These are phyloP conservation scores for Lactifluus rugatus DNA, from an alignment of 768 basidiomycete genomes.

Conservation along the genomic window DNA sequence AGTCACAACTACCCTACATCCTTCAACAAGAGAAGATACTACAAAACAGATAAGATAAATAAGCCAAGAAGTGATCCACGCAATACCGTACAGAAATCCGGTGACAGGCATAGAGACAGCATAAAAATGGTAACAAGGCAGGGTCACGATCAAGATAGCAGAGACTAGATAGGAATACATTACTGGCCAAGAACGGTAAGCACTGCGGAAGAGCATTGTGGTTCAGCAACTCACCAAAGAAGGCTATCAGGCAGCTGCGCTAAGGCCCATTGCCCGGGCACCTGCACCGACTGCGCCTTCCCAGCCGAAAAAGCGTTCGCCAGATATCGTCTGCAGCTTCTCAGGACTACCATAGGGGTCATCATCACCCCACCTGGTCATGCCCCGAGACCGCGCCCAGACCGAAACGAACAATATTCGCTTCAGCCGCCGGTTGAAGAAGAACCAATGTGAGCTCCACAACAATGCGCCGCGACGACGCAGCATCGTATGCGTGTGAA, in stretches of 20 bases:
- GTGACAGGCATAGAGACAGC: background rate
- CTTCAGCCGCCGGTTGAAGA: conserved; percentile 87
- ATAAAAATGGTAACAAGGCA: conserved; percentile 4
- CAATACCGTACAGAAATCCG: background rate
- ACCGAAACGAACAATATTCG: conserved; percentile 86
- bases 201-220: background rate
- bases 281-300: conserved; percentile 69
- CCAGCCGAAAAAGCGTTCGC: conserved; percentile 72
- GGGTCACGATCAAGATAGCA: conserved; percentile 9
- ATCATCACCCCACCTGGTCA: conserved; percentile 36
- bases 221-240: conserved; percentile 5
- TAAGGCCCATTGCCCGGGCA: conserved; percentile 70
- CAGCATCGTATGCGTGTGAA: conserved; percentile 35
- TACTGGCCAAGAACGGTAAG: background rate
- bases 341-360: conserved; percentile 27
- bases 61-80: background rate
- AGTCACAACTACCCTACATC: background rate
- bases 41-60: conserved; percentile 1
- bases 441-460: conserved; percentile 98
- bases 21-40: background rate
- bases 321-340: conserved; percentile 25
- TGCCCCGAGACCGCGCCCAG: conserved; percentile 72
- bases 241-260: conserved; percentile 21
- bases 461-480: conserved; percentile 67
- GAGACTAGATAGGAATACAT: background rate